phyloP scores from a whole-genome alignment of 2,329 filamentous ascomycete species.

The Fonsecaea pugnacius region DNA sequence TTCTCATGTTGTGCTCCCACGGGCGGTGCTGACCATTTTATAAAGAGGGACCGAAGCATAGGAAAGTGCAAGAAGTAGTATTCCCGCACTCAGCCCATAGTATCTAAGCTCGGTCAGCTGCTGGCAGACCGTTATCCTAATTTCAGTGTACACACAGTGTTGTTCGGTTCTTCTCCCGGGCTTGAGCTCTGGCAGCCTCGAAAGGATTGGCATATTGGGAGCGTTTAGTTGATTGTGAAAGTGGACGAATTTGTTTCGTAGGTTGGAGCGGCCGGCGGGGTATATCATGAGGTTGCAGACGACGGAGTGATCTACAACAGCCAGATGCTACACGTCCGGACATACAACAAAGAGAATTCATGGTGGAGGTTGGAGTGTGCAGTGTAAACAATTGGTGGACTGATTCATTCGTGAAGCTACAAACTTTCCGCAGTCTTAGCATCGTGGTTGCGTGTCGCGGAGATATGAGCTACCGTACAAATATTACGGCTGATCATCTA shows the following conservation, averaged over 20 bases:
- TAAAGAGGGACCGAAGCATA: conserved; percentile 70
- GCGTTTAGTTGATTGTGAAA: conserved; percentile 26
- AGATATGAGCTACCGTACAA: neutral
- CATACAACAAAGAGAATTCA: neutral
- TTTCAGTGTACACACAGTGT: conserved; percentile 29
- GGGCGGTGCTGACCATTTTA: conserved; percentile 60
- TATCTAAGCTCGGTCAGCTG: conserved; percentile 51
- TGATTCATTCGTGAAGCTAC: neutral
- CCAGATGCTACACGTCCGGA: neutral
- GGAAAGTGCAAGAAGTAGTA: conserved; percentile 66
- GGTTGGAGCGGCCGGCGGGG: neutral
- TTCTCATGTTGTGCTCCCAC: neutral
- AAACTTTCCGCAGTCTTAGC: neutral
- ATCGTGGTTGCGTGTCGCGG: neutral
- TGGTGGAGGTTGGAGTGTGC: neutral
- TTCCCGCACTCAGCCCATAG: conserved; percentile 65
- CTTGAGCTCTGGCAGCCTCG: conserved; percentile 32
- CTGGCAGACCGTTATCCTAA: too few relatives aligned
- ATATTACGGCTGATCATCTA: neutral
- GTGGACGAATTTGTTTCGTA: conserved; percentile 10
- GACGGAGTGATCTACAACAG: neutral
- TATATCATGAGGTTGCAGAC: neutral
- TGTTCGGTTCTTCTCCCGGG: conserved; percentile 35
- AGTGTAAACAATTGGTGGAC: neutral
- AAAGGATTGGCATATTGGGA: conserved; percentile 26